Percentiles rank a stretch among this genome's conserved stretches.
phyloP scores from a whole-genome alignment of 805 yeast genomes.

The Kodamaea lidongshanica region DNA sequence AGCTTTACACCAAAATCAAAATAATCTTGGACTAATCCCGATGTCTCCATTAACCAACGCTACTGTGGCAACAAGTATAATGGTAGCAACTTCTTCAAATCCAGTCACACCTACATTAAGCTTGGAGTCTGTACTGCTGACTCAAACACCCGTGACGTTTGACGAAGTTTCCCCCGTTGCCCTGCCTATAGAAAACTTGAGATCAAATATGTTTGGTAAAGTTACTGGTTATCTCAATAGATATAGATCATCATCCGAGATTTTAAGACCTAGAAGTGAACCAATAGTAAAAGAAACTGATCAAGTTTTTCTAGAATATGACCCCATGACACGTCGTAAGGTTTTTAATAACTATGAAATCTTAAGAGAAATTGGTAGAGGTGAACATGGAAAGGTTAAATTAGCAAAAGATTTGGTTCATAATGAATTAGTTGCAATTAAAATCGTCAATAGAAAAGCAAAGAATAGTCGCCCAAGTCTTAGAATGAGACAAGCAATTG shows the following conservation, averaged over 20 bases:
- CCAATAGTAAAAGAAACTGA: constrained; percentile 72
- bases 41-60: constrained; percentile 4
- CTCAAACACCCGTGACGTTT: neutral
- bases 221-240: constrained; percentile 29
- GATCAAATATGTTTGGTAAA: constrained; percentile 25
- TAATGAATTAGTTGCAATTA: constrained; percentile 77
- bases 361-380: constrained; percentile 78
- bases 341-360: constrained; percentile 87
- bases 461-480: constrained; percentile 30
- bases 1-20: no score
- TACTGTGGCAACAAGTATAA: no score
- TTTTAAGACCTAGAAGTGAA: neutral
- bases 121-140: neutral
- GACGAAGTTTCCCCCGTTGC: constrained; percentile 4
- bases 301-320: constrained; percentile 74
- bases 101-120: constrained; percentile 4
- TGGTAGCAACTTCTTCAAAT: no score
- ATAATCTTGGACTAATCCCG: neutral
- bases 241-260: neutral
- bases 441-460: constrained; percentile 72
- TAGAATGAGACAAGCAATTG: constrained; percentile 17
- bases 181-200: constrained; percentile 12
- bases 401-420: constrained; percentile 69
- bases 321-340: constrained; percentile 77
- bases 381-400: constrained; percentile 99